phyloP scores from a whole-genome alignment of 2,329 filamentous ascomycete species.

The Colletotrichum costaricense region DNA sequence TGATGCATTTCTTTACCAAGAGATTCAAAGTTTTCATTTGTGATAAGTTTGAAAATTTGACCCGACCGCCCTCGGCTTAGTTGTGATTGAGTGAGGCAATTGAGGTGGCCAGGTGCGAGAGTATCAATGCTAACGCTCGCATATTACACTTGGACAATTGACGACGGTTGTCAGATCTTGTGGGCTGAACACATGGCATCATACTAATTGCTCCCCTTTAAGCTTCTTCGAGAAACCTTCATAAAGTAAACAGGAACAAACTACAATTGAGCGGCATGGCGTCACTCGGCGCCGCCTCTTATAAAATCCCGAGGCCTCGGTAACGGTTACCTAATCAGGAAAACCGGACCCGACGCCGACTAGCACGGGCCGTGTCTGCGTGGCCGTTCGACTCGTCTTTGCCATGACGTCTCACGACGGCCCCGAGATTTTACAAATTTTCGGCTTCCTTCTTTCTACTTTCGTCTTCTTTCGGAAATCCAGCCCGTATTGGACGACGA shows the following conservation, averaged over 20 bases:
- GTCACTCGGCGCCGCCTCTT: not conserved
- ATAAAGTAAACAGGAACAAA: not conserved
- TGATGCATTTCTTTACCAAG: not conserved
- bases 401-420: constrained; percentile 8
- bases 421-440: not conserved
- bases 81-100: too few species aligned
- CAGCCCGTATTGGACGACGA: not conserved
- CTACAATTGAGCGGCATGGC: not conserved
- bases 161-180: not conserved
- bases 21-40: not conserved
- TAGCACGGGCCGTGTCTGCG: not conserved
- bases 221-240: not conserved
- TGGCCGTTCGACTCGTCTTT: not conserved
- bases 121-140: too few species aligned
- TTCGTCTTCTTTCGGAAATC: not conserved
- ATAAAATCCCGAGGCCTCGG: constrained; percentile 6
- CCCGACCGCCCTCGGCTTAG: too few species aligned
- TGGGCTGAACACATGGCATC: not conserved
- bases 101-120: too few species aligned
- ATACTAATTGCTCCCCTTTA: not conserved
- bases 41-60: not conserved
- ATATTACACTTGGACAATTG: not conserved
- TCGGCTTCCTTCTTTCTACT: not conserved
- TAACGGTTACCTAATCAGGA: constrained; percentile 1
- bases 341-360: constrained; percentile 11